Conservation (phyloP, 306 rosid genomes). For the Corylus americana region DNA sequence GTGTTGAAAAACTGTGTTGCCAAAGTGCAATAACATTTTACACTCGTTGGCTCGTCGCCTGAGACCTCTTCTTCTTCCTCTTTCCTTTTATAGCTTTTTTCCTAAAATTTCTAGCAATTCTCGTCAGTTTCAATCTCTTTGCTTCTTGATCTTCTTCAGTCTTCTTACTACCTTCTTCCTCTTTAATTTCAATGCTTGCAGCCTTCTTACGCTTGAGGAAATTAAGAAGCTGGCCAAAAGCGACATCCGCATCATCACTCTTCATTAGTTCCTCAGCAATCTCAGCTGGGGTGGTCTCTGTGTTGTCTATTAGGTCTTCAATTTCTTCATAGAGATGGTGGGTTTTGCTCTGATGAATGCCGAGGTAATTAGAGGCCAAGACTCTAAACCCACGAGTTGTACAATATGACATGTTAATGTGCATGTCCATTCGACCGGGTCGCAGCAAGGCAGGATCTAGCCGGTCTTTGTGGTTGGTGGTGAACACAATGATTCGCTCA, state of each 20-base stretch:
- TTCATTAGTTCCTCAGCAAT: not conserved
- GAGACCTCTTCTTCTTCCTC: too few species aligned
- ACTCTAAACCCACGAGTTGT: not conserved
- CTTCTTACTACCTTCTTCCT: not conserved
- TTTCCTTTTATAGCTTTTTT: too few species aligned
- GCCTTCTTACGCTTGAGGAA: not conserved
- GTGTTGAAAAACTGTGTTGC: too few species aligned
- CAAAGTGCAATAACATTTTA: too few species aligned
- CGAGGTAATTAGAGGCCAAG: conserved; percentile 1
- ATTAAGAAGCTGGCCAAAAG: not conserved
- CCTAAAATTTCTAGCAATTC: not conserved
- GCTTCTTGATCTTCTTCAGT: not conserved
- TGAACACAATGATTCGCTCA: not conserved
- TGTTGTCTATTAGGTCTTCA: not conserved
- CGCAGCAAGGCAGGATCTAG: not conserved
- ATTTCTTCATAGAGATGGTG: not conserved
- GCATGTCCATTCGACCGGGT: conserved; percentile 4
- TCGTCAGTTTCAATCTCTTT: not conserved
- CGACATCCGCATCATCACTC: not conserved
- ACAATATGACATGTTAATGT: conserved; percentile 2
- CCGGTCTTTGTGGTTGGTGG: not conserved
- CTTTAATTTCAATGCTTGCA: not conserved
- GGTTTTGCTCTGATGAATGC: not conserved
- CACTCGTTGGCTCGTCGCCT: too few species aligned
- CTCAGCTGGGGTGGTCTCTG: not conserved